Evolutionary conservation across 2,329 filamentous ascomycete genomes (phyloP), one percentile per base, ranked within the genome.

Genomic region (Aspergillus fischeri): DNA sequence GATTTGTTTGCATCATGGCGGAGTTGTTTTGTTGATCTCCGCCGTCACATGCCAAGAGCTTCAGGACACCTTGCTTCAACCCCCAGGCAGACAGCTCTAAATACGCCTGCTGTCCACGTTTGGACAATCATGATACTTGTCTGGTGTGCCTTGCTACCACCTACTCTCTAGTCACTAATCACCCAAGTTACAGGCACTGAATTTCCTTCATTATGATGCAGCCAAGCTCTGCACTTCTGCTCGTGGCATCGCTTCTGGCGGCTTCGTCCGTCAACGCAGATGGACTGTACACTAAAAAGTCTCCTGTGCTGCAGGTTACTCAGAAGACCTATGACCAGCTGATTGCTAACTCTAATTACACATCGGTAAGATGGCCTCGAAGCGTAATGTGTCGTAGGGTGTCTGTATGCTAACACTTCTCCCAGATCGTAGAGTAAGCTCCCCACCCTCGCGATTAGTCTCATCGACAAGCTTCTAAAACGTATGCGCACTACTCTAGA

Each of bases 321-420:
- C 83, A 82, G 56, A 90, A 88, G 75, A 89, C 82, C 68, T 97
- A 95, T 75, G 86, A 93, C 70, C 84, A 82, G 61, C 78, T 96
- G 63, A 92, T 99, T 74, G 86, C 89, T 49, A 87, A 90, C 70
- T 96, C 92, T 28, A 97, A 97, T 72, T 82, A 97, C 75, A 95
- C 92, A 45, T 92, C 92, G 53, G 92, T 96, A 83, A 73, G 87
- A 24, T 3, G 5, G 20, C 14, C 6, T 25, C 14, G 21, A 10
- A 27, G 10, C 4, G 21, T 14, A 47, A 27, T 44, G 41, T 9
- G n/a, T 21, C 8, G 41, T 44, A 20, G 5, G 21, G 21, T 35
- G 44, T 27, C 21, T 47, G 44, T 11, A 14, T 24, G 54, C 63
- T 68, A 63, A 67, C 63, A 50, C 41, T 60, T 48, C 35, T 24